phyloP scores from a whole-genome alignment of 2,329 filamentous ascomycete species.

The Metarhizium guizhouense region DNA sequence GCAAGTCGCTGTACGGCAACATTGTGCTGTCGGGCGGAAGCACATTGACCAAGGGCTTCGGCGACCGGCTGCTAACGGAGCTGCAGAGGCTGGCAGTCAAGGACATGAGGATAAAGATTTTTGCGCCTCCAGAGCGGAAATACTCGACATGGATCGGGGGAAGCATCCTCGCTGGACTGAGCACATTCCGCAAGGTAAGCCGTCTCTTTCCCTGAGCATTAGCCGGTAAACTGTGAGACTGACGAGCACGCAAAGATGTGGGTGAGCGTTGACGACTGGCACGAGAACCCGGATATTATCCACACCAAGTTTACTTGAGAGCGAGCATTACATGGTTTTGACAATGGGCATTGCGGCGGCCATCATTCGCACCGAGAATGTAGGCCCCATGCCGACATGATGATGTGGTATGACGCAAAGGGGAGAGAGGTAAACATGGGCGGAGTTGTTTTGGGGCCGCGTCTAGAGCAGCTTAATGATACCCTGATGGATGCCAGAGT shows the following conservation, averaged over 20 bases:
- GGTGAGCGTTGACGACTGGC: conserved; percentile 99
- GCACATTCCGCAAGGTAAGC: conserved; percentile 93
- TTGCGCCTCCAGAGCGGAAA: conserved; percentile 92
- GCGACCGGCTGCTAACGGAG: conserved; percentile 83
- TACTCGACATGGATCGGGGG: conserved; percentile 99
- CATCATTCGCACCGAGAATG: not conserved
- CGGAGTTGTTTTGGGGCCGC: not conserved
- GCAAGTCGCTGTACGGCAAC: conserved; percentile 89
- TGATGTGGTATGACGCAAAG: not conserved
- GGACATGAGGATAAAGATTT: conserved; percentile 99
- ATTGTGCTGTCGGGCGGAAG: conserved; percentile 95
- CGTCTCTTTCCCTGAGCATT: not conserved
- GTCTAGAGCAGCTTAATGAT: conserved; percentile 4
- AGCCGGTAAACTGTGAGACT: conserved; percentile 4
- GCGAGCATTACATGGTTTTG: not conserved
- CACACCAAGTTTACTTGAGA: conserved; percentile 88
- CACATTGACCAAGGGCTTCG: conserved; percentile 94
- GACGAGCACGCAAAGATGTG: conserved; percentile 64
- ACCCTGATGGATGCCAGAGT: not conserved
- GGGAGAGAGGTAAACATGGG: not conserved
- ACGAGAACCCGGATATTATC: conserved; percentile 98
- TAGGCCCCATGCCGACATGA: not conserved
- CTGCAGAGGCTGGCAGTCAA: conserved; percentile 91
- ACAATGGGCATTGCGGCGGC: not conserved
- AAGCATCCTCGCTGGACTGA: conserved; percentile 90